phyloP scores from a whole-genome alignment of 2,329 filamentous ascomycete species.

The Colletotrichum gloeosporioides region DNA sequence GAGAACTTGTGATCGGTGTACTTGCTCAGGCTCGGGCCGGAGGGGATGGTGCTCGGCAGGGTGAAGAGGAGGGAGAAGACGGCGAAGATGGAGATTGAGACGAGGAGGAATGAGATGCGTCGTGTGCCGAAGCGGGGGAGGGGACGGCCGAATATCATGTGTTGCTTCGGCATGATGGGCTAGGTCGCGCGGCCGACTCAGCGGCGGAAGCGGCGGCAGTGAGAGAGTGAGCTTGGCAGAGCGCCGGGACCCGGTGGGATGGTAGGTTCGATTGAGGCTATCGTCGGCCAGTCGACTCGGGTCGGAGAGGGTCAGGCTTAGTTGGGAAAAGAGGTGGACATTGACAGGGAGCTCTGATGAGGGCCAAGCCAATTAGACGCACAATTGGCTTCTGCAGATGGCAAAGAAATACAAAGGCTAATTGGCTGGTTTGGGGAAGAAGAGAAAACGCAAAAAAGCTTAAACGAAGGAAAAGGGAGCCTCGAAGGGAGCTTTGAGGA shows the following conservation, averaged over 20 bases:
- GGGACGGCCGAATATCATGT: constrained; percentile 49
- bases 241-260: not conserved
- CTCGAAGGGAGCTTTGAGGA: not conserved
- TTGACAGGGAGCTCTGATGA: not conserved
- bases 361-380: not conserved
- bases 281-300: not conserved
- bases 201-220: not conserved
- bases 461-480: constrained; percentile 4
- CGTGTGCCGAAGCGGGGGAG: constrained; percentile 57
- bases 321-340: not conserved
- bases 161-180: constrained; percentile 33
- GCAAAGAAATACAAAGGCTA: not conserved
- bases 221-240: not conserved
- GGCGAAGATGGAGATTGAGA: constrained; percentile 57
- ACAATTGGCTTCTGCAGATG: not conserved
- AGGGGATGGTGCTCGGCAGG: constrained; percentile 53
- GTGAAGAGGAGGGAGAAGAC: constrained; percentile 59
- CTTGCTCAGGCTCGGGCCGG: constrained; percentile 53
- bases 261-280: not conserved
- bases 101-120: constrained; percentile 57
- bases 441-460: not conserved
- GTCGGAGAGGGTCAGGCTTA: not conserved
- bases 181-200: not conserved
- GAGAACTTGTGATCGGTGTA: constrained; percentile 56
- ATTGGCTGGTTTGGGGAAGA: not conserved